phyloP scores from a whole-genome alignment of 2,329 filamentous ascomycete species.

The Cephalotrichum gorgonifer region DNA sequence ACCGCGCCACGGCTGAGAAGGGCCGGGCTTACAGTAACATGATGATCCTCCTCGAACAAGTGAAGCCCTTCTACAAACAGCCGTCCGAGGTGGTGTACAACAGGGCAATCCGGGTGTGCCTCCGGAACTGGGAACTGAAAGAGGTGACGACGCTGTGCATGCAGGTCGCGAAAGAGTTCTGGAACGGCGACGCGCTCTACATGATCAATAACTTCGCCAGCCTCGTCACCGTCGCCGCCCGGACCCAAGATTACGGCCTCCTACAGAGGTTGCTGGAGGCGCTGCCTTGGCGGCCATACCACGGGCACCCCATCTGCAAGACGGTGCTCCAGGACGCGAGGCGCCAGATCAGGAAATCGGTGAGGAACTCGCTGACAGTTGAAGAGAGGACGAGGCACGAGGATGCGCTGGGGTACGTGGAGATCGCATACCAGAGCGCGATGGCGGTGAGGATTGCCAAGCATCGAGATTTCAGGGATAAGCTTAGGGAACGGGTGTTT shows the following conservation, averaged over 20 bases:
- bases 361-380: not conserved
- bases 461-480: not conserved
- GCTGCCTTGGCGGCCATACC: constrained; percentile 1
- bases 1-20: not conserved
- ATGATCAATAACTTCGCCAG: not conserved
- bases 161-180: not conserved
- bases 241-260: not conserved
- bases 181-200: not conserved
- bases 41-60: not conserved
- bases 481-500: not conserved
- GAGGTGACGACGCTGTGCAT: constrained; percentile 1
- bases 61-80: not conserved
- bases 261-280: constrained; percentile 1
- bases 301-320: constrained; percentile 4
- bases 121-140: not conserved
- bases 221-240: not conserved
- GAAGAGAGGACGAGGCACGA: not conserved
- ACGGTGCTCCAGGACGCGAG: not conserved
- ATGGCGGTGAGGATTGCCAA: not conserved
- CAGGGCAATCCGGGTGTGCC: constrained; percentile 1
- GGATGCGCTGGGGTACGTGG: constrained; percentile 1
- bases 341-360: not conserved
- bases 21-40: not conserved
- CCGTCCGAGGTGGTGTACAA: constrained; percentile 5
- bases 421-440: constrained; percentile 2